Evolutionary conservation across 169 alveolate species (phyloP), one percentile per base, ranked within the genome.

Genomic region (Plasmodium yoelii): DNA sequence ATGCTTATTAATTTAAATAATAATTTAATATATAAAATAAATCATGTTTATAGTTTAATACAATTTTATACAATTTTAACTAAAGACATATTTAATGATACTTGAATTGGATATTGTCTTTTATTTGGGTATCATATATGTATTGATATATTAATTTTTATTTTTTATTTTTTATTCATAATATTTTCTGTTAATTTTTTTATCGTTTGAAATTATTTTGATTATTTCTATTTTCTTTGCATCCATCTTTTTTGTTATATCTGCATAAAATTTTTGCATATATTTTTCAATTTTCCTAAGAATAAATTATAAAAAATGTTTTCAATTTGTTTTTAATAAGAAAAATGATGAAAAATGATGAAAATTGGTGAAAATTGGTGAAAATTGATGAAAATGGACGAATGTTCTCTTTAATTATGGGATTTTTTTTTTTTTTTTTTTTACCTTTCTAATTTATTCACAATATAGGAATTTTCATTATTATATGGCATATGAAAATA

Each of bases 131-230:
- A 53, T 1, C 19, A 44, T 34, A 65, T 42, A 13, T 65, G n/a
- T 19, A 61, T 61, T 8, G 9, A 61, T 19, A 1, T 19, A 2
- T 8, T 61, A 15, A n/a, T n/a, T n/a, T n/a, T n/a, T 55, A 15
- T 51, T 51, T 13, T 51, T 55, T n/a, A n/a, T n/a, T 12, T 56
- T 18, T 73, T 46, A 64, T 46, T 77, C 77, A 59, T 77, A 77
- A 44, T 77, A 77, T 57, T 55, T 64, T 18, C 88, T 65, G 47
- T 77, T 44, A 19, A 26, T 42, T 44, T 64, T 77, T 68, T 63
- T 69, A 63, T 77, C 88, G 77, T 51, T 63, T 67, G 88, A 64
- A 77, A 77, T 77, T 5, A 77, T 63, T 77, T 77, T 77, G 13
- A 77, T 77, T 15, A 64, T 34, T 51, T 77, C 88, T 42, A 63